These are phyloP conservation scores for Geosmithia putterillii DNA, from an alignment of 2,329 filamentous ascomycete genomes.

Conservation along the genomic window DNA sequence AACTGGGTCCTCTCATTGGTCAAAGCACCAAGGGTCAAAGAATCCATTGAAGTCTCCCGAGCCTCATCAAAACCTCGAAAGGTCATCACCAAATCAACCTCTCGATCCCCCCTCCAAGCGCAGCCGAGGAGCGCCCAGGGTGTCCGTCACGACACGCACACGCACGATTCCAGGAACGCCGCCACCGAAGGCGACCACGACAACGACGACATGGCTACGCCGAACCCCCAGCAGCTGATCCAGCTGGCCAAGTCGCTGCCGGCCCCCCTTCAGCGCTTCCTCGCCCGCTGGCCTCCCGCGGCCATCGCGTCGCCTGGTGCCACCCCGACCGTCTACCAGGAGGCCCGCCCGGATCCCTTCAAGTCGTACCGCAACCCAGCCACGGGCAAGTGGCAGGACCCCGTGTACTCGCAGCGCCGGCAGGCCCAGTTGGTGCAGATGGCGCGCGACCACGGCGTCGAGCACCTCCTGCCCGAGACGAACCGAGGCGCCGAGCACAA, in stretches of 20 bases:
- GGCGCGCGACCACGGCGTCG: constrained; percentile 65
- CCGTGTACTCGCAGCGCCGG: constrained; percentile 68
- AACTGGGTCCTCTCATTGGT: not conserved
- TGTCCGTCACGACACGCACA: not conserved
- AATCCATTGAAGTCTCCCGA: not conserved
- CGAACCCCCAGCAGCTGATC: constrained; percentile 27
- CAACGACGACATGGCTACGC: constrained; percentile 25
- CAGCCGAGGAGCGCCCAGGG: not conserved
- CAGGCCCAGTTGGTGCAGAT: constrained; percentile 89
- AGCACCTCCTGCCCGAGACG: constrained; percentile 66
- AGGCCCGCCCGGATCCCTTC: constrained; percentile 65
- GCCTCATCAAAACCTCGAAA: not conserved
- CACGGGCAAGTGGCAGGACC: constrained; percentile 75
- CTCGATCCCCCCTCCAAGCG: no score
- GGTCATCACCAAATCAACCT: not conserved
- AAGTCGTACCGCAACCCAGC: constrained; percentile 62
- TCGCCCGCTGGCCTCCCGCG: constrained; percentile 75
- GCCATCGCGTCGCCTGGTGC: constrained; percentile 36
- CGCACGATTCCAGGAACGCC: no score
- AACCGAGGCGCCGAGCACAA: constrained; percentile 63
- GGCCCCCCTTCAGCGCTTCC: constrained; percentile 68
- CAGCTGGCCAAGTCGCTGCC: constrained; percentile 63
- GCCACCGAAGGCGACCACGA: no score
- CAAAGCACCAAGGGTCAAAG: not conserved
- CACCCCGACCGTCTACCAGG: constrained; percentile 37